phyloP scores from a whole-genome alignment of 2,329 filamentous ascomycete genomes.

The Aureobasidium pullulans region DNA sequence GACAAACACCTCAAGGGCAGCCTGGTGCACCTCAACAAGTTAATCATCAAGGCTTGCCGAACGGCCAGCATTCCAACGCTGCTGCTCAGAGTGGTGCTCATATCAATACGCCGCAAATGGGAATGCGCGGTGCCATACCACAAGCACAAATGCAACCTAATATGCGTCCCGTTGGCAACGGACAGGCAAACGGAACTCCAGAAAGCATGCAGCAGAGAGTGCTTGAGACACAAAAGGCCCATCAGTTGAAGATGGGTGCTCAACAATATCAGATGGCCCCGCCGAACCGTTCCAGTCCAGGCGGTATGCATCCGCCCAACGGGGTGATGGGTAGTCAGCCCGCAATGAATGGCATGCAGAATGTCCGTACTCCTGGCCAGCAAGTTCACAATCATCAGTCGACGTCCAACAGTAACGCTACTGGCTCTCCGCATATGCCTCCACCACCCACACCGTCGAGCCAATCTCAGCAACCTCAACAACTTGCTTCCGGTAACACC shows the following conservation, averaged over 20 bases:
- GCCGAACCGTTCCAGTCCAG: conserved; percentile 16
- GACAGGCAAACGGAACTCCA: not conserved
- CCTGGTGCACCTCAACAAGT: conserved; percentile 18
- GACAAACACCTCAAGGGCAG: not conserved
- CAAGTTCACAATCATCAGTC: conserved; percentile 15
- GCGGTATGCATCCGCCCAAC: not conserved
- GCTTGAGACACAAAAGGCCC: conserved; percentile 19
- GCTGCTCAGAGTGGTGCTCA: conserved; percentile 23
- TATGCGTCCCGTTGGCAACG: conserved; percentile 12
- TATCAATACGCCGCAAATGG: conserved; percentile 45
- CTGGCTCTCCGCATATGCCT: conserved; percentile 30
- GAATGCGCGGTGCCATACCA: conserved; percentile 49
- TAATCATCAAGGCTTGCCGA: conserved; percentile 37
- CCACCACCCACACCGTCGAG: conserved; percentile 28
- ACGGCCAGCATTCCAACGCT: conserved; percentile 32
- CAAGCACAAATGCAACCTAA: conserved; percentile 47
- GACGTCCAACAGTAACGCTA: conserved; percentile 21
- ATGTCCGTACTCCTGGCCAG: conserved; percentile 5
- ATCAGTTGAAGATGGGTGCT: conserved; percentile 14
- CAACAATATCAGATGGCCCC: conserved; percentile 16
- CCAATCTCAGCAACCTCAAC: conserved; percentile 31
- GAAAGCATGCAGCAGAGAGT: conserved; percentile 13
- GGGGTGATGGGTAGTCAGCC: conserved; percentile 16
- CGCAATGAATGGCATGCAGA: conserved; percentile 16
- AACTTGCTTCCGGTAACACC: conserved; percentile 45